phyloP scores from a whole-genome alignment of 208 protist genomes.

The Leishmania braziliensis region DNA sequence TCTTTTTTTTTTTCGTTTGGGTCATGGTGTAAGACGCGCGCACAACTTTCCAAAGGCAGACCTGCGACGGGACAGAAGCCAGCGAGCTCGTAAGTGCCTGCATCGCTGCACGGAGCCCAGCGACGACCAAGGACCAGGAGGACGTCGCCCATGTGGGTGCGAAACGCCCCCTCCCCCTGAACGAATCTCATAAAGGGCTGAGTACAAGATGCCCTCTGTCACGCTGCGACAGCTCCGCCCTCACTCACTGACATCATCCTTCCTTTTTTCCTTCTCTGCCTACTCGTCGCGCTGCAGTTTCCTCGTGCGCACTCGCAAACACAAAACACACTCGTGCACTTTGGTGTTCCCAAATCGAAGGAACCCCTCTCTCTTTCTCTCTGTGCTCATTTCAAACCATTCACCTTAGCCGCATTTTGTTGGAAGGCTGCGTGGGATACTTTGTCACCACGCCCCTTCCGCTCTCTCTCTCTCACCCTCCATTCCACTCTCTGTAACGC shows the following conservation, averaged over 20 bases:
- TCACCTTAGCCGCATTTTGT: background rate
- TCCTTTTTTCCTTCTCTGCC: background rate
- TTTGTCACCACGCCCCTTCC: background rate
- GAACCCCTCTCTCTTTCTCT: conserved; percentile 16
- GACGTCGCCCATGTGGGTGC: background rate
- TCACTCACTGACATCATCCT: background rate
- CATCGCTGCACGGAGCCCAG: background rate
- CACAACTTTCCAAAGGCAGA: background rate
- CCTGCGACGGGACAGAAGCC: background rate
- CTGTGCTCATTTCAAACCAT: conserved; percentile 2
- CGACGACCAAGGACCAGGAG: background rate
- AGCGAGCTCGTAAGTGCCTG: background rate
- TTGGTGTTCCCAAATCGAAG: background rate
- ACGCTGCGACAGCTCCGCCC: background rate
- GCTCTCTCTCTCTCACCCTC: background rate
- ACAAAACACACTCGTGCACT: background rate
- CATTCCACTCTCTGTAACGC: background rate
- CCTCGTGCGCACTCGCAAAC: background rate
- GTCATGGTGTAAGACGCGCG: background rate
- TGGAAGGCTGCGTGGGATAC: background rate
- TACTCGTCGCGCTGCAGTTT: background rate
- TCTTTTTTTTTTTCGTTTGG: background rate
- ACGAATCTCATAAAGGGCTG: background rate
- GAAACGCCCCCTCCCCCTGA: background rate
- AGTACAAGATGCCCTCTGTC: background rate